Evolutionary conservation across 192 early-diverging fungal species (phyloP), one percentile per base, ranked within the genome.

Genomic region (Cetraspora pellucida): DNA sequence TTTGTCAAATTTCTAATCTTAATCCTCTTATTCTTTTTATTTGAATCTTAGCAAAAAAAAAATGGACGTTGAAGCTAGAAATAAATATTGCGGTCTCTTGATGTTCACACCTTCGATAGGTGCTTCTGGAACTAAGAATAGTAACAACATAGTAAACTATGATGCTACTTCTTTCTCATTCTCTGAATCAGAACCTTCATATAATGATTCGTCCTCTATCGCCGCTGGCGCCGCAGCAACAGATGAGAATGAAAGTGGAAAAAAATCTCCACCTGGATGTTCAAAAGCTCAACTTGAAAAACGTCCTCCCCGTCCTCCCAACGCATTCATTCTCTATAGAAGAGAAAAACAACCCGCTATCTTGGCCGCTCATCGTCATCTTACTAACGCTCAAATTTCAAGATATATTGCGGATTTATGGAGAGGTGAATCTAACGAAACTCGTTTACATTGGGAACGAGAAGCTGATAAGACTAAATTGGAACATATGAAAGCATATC

Each of bases 321-420:
- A 75, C 17, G 73, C 73, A 7, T 75, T 75, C 44, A 75, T 75
- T 50, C 59, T 75, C 16, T 75, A 75, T 63, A 75, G 73, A 44
- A 23, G 55, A 45, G 73, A 58, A 17, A 75, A 75, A 47, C 73
- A 75, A 63, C 73, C 73, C 0, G 73, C 73, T 2, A 46, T 75
- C 16, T 30, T 75, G 14, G 52, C 50, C 3, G 43, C 73, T n/a
- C 52, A 75, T 60, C 60, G 55, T 25, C 28, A 75, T 16, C 59
- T 75, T 46, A 75, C 59, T 6, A 75, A 75, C 31, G 73, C 73
- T 63, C 27, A 75, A 63, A 54, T 75, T 28, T 75, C 73, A 10
- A 25, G 73, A 49, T 31, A 52, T 19, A 75, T 75, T 28, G 31
- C 73, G 17, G 43, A 17, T 50, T 57, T 61, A n/a, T 75, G 73